Evolutionary conservation across 305 asterid species (phyloP).

Genomic region (Nicotiana rustica): DNA sequence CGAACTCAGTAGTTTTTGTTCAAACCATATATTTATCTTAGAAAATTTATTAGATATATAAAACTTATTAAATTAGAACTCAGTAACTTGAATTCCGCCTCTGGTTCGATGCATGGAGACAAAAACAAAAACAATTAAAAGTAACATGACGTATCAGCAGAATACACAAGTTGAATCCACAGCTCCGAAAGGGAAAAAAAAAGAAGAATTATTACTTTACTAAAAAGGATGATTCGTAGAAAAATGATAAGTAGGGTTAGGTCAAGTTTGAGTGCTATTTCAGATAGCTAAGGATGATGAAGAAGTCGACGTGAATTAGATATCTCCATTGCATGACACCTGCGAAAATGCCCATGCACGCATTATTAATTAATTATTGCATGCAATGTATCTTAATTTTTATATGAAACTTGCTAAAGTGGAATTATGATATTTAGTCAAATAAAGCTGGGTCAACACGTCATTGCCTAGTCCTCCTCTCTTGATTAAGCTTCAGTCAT

Average conservation of each 20-base stretch:
- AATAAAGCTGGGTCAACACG: constrained; percentile 22
- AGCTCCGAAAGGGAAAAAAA: background rate
- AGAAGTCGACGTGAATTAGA: background rate
- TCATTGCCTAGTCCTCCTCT: background rate
- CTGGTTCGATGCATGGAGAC: too few species aligned
- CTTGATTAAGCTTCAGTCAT: background rate
- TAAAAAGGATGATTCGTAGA: background rate
- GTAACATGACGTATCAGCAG: background rate
- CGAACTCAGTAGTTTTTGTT: too few species aligned
- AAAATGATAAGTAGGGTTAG: background rate
- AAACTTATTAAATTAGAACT: too few species aligned
- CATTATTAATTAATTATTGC: background rate
- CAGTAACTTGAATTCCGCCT: too few species aligned
- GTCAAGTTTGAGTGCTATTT: constrained; percentile 13
- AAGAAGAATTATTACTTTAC: background rate
- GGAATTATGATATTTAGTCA: background rate
- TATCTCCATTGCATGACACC: background rate
- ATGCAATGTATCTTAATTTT: background rate
- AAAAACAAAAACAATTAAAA: too few species aligned
- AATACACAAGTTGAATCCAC: background rate
- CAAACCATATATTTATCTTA: too few species aligned
- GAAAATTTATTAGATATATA: too few species aligned
- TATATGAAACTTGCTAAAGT: background rate
- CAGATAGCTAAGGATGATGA: background rate
- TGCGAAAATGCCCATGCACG: background rate